Base-by-base conservation (phyloP, 306 rosid species). In the Mimosa pudica region DNA sequence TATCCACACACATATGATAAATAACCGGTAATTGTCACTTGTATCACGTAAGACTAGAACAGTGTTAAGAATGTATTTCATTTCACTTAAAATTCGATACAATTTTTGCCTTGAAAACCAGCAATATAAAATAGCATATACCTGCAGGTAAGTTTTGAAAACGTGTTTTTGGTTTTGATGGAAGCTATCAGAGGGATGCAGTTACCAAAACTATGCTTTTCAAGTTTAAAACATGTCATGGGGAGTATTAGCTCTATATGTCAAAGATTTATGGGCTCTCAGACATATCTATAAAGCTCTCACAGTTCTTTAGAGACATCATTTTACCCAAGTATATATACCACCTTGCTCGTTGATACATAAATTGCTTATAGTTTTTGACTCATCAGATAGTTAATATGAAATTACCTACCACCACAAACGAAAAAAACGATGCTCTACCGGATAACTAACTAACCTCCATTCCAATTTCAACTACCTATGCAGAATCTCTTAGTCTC, bases 401-500 rank as follows among this genome's bases (percentile, higher is more conserved):
- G 68, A 80, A 73, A 73, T 7, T 45, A 20, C 58, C 48, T 12
- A 35, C 76, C 82, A 13, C 51, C 4, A 45, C 62, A 6, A 58
- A 35, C 71, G 30, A 38, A 38, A 38, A 47, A 67, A 80, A 20
- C 18, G 14, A 60, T 55, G 55, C 67, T 1, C 67, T 51, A 62
- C 70, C 7, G 24, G 13, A 47, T 5, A 76, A 52, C 58, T 41
- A 57, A 58, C n/a, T 46, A 55, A 61, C 81, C 75, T 69, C 69
- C 85, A 60, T 80, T 46, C 58, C 71, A 68, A 82, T 66, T 62
- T 73, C 83, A 82, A 73, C 71, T 77, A 74, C 87, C 49, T 41
- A 73, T 75, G 80, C 84, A 85, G 70, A 84, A 67, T 81, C 58
- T 45, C 57, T 67, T 74, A 13, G 71, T 84, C 72, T 38, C 77